Evolutionary conservation across 352 stramenopile species (phyloP), one percentile per base, ranked within the genome.

Genomic region (Globisporangium echinulatum): DNA sequence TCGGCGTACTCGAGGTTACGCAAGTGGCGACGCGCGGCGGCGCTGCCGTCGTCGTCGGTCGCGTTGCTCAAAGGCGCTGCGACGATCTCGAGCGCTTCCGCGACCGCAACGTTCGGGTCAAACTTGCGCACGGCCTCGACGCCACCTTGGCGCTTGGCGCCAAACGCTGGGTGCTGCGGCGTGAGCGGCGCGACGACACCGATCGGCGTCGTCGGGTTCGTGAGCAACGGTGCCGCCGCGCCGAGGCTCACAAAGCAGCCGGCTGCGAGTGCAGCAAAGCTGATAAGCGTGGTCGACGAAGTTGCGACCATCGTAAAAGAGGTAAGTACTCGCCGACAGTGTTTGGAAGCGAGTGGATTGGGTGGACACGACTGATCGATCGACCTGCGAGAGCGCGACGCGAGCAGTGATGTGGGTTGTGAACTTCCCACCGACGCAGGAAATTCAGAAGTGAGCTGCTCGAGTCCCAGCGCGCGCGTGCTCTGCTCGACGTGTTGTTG

Each of bases 121-220:
- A 69, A 59, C 42, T 58, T 58, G 7, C 64, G 51, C 48, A 66
- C 42, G 14, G 67, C 17, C 17, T 50, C 19, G 44, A 61, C 66
- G 4, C 61, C 52, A 7, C 70, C 49, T 37, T 58, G 49, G 42
- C 62, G 33, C 46, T 62, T 61, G n/a, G 52, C 67, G n/a, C 69
- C 69, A 33, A 68, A 74, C 8, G 66, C 69, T 7, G 66, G 66
- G 63, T 76, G 67, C 1, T 49, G 64, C 4, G 49, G 14, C 7
- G 67, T 66, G n/a, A 77, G 53, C 7, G 52, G 67, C 1, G 56
- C 33, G 1, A 54, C 53, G 33, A 68, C 64, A 15, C 69, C 61
- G n/a, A 71, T 56, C 7, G 55, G 51, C n/a, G 58, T 75, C 62
- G 65, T 63, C 33, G 62, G 62, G 52, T 72, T 68, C 44, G 52